Conservation (phyloP, 2,329 filamentous ascomycete species). For the Neopestalotiopsis sp. region DNA sequence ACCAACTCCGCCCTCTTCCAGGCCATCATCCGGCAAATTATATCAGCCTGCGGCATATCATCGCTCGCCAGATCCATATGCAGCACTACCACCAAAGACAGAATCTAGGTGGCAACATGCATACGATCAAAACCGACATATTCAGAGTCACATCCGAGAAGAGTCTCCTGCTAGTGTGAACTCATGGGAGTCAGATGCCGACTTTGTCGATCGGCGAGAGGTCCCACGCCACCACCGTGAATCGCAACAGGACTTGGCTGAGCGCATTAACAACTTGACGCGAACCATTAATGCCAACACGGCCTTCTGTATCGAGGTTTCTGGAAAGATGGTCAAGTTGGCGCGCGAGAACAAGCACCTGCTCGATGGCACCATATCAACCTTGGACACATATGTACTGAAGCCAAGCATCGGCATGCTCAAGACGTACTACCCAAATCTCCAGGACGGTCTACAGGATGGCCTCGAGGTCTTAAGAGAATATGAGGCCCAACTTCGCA, state of each 20-base stretch:
- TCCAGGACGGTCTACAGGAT: slow-evolving; percentile 19
- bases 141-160: not conserved
- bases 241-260: slow-evolving; percentile 22
- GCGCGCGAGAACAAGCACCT: slow-evolving; percentile 26
- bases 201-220: slow-evolving; percentile 16
- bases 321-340: slow-evolving; percentile 22
- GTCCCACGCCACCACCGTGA: slow-evolving; percentile 20
- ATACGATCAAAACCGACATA: not conserved
- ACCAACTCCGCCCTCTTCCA: not conserved
- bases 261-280: slow-evolving; percentile 23
- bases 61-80: not conserved
- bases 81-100: not conserved
- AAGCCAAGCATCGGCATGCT: slow-evolving; percentile 21
- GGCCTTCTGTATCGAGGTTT: slow-evolving; percentile 23
- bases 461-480: slow-evolving; percentile 19
- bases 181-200: slow-evolving; percentile 20
- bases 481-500: slow-evolving; percentile 23
- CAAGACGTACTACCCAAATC: slow-evolving; percentile 22
- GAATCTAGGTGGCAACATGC: not conserved
- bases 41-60: not conserved
- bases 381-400: slow-evolving; percentile 24
- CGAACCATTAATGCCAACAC: slow-evolving; percentile 21
- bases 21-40: not conserved
- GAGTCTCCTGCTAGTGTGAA: not conserved
- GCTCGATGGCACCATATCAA: slow-evolving; percentile 16